Evolutionary conservation across 2,329 filamentous ascomycete genomes (phyloP), one percentile per base, ranked within the genome.

Genomic region (Beauveria australis): DNA sequence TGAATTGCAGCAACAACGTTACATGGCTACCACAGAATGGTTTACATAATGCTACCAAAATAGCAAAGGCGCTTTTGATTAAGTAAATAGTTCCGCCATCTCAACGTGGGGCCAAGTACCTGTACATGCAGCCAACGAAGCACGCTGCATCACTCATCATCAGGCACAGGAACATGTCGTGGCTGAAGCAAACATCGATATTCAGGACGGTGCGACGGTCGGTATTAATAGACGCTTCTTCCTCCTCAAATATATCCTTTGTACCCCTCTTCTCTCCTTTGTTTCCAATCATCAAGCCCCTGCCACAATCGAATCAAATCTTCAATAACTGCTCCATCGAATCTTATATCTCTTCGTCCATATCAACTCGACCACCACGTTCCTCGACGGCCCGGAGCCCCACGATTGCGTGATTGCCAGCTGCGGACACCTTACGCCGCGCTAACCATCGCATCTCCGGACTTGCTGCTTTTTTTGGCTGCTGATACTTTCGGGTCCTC

Each of bases 351-450:
- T 37, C 41, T 46, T n/a, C 41, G 18, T 24, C 18, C 16, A 40
- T 28, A 41, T 49, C 14, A 7, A 10, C 26, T 19, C 30, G 26
- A 18, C 53, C 33, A 60, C 41, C 43, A 60, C 8, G 3, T 54
- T 53, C 55, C 48, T 59, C 60, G 60, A 65, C 67, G 63, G 64
- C 63, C 59, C 64, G 48, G 44, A 56, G 64, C 68, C 66, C 67
- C 65, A 67, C 68, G 66, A 72, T 72, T 72, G 70, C 69, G 70
- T 72, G 69, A 70, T 62, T 52, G 46, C 46, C 30, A 56, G 44
- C 44, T 59, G 43, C 62, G 37, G 28, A 40, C 57, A 53, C 48
- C 43, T 49, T 30, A 24, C 30, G 24, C 51, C 30, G 44, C 51
- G 44, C 51, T 60, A 55, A 54, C 51, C 19, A 10, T n/a, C 43